A percentile compares a stretch with the other conserved stretches of the same genome.
phyloP scores from a whole-genome alignment of 1,139 yeast genomes.

The Geotrichum klebahnii region DNA sequence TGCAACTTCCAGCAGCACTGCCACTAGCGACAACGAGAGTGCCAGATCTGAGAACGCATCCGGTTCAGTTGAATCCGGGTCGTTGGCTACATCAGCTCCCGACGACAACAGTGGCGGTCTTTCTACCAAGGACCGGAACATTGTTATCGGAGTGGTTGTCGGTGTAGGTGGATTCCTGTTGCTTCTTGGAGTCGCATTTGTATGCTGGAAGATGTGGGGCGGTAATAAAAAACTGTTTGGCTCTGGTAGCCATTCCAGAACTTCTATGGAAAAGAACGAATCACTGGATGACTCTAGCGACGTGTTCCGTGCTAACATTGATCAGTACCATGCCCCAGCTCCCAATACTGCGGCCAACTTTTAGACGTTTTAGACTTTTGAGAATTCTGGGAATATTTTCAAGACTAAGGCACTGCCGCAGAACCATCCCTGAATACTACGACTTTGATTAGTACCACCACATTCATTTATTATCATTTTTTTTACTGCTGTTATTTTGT shows the following conservation, averaged over 20 bases:
- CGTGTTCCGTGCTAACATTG: constrained; percentile 40
- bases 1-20: constrained; percentile 14
- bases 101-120: constrained; percentile 26
- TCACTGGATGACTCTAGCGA: constrained; percentile 24
- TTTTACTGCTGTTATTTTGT: too few relatives aligned
- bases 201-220: constrained; percentile 31
- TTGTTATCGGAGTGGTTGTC: constrained; percentile 35
- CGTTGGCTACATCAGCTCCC: constrained; percentile 25
- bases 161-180: constrained; percentile 36
- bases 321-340: constrained; percentile 37
- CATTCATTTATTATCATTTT: too few relatives aligned
- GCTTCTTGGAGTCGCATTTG: constrained; percentile 30
- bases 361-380: too few relatives aligned
- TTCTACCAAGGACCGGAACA: constrained; percentile 30
- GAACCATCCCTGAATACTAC: too few relatives aligned
- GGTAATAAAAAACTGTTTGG: constrained; percentile 21
- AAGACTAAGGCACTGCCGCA: too few relatives aligned
- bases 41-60: constrained; percentile 15
- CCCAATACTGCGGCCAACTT: constrained; percentile 40
- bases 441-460: too few relatives aligned
- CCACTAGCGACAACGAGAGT: neutral
- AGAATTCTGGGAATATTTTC: too few relatives aligned
- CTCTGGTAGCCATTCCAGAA: neutral
- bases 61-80: constrained; percentile 22
- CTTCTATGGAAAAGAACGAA: neutral